A percentile compares a stretch with the other conserved stretches of the same genome.
phyloP scores from a whole-genome alignment of 23 red algal species.

The Gracilaria vermiculophylla region DNA sequence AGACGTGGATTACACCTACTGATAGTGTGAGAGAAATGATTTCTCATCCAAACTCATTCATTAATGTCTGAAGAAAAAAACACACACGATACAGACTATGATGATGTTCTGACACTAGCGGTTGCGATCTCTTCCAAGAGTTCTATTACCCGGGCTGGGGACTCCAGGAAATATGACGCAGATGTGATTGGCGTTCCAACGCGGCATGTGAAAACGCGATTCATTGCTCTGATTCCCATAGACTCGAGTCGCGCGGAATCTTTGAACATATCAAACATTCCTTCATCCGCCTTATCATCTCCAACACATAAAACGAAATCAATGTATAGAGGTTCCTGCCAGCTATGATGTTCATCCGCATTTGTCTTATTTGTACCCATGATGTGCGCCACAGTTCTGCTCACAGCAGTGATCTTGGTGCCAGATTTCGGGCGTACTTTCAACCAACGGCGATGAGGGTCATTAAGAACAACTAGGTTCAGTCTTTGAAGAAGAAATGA shows the following conservation, averaged over 20 bases:
- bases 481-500: slow-evolving; percentile 51
- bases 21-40: no score
- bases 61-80: no score
- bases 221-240: slow-evolving; percentile 23
- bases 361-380: not conserved
- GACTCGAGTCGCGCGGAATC: slow-evolving; percentile 17
- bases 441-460: slow-evolving; percentile 68
- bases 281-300: slow-evolving; percentile 87
- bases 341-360: not conserved
- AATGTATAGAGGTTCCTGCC: slow-evolving; percentile 17
- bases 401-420: slow-evolving; percentile 62
- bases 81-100: no score
- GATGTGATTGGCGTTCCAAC: slow-evolving; percentile 35
- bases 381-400: slow-evolving; percentile 47
- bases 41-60: no score
- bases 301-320: slow-evolving; percentile 74
- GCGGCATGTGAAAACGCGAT: slow-evolving; percentile 44
- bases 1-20: no score
- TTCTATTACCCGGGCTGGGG: slow-evolving; percentile 34
- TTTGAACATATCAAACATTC: slow-evolving; percentile 74
- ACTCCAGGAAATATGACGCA: slow-evolving; percentile 54
- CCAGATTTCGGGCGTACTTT: slow-evolving; percentile 74
- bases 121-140: slow-evolving; percentile 28
- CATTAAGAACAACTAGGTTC: slow-evolving; percentile 50
- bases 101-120: not conserved